Conservation (phyloP, 1,139 yeast species). For the Kluyveromyces marxianus region DNA sequence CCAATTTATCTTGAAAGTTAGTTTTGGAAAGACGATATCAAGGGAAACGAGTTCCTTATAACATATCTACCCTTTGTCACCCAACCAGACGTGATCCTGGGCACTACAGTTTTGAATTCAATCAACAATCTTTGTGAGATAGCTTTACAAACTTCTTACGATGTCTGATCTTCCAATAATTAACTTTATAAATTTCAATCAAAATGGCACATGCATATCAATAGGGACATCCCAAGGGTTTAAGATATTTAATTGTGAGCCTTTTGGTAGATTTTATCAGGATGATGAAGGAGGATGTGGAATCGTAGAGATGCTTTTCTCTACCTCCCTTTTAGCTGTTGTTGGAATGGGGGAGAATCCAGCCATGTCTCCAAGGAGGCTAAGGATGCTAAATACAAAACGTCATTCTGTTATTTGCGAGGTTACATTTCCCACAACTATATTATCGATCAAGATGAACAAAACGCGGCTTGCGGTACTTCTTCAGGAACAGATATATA, state of each 20-base stretch:
- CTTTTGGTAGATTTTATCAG: constrained; percentile 75
- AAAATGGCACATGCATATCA: constrained; percentile 82
- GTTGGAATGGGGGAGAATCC: constrained; percentile 87
- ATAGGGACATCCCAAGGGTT: constrained; percentile 75
- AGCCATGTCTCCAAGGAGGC: constrained; percentile 67
- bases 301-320: constrained; percentile 83
- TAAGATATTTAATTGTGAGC: constrained; percentile 79
- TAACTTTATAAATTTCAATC: constrained; percentile 63
- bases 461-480: constrained; percentile 67
- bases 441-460: constrained; percentile 71
- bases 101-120: neutral
- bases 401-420: constrained; percentile 68
- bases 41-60: too few relatives aligned
- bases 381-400: constrained; percentile 77
- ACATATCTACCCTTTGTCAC: too few relatives aligned
- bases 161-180: constrained; percentile 17
- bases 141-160: neutral
- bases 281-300: constrained; percentile 52
- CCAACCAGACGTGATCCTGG: too few relatives aligned
- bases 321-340: constrained; percentile 78
- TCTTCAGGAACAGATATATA: constrained; percentile 76
- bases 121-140: too few relatives aligned
- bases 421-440: constrained; percentile 78
- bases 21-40: too few relatives aligned
- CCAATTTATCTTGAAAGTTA: too few relatives aligned